phyloP scores from a whole-genome alignment of 2,329 filamentous ascomycete genomes.

The Neonectria hederae region DNA sequence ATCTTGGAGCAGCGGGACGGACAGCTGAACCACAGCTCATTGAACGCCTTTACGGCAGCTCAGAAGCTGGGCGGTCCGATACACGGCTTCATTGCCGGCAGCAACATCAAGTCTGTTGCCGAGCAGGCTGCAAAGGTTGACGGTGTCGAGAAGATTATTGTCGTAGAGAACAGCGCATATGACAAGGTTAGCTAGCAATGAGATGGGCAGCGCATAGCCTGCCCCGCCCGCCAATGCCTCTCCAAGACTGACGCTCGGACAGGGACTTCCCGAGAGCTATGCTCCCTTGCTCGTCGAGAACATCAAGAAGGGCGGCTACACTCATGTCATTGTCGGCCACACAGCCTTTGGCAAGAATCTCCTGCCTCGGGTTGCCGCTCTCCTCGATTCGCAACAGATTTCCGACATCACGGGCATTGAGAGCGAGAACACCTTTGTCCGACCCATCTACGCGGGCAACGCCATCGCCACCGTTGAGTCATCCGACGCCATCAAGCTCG shows the following conservation, averaged over 20 bases:
- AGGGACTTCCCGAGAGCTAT: conserved; percentile 93
- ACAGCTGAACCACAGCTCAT: conserved; percentile 81
- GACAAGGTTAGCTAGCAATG: conserved; percentile 73
- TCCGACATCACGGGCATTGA: conserved; percentile 91
- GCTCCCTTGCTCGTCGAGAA: conserved; percentile 95
- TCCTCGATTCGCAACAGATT: conserved; percentile 92
- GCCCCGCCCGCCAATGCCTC: not conserved
- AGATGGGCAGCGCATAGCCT: not conserved
- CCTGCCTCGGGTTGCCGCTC: conserved; percentile 87
- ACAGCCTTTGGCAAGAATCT: conserved; percentile 97
- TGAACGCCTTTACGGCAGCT: conserved; percentile 87
- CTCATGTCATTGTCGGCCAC: conserved; percentile 89
- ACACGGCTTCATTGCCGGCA: conserved; percentile 88
- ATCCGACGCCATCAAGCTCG: conserved; percentile 82
- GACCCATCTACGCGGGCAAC: conserved; percentile 97
- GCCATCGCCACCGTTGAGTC: conserved; percentile 97
- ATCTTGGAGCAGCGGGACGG: conserved; percentile 93
- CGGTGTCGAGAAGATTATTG: conserved; percentile 90
- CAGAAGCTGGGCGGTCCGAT: conserved; percentile 86
- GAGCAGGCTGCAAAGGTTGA: conserved; percentile 88
- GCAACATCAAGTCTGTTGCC: conserved; percentile 77
- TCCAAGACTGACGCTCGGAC: conserved; percentile 24
- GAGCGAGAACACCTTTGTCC: conserved; percentile 91
- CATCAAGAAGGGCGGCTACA: conserved; percentile 94
- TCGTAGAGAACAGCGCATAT: conserved; percentile 88